Evolutionary conservation across 1,284 basidiomycete species (phyloP), one percentile per base, ranked within the genome.

Genomic region (Apiotrichum domesticum): DNA sequence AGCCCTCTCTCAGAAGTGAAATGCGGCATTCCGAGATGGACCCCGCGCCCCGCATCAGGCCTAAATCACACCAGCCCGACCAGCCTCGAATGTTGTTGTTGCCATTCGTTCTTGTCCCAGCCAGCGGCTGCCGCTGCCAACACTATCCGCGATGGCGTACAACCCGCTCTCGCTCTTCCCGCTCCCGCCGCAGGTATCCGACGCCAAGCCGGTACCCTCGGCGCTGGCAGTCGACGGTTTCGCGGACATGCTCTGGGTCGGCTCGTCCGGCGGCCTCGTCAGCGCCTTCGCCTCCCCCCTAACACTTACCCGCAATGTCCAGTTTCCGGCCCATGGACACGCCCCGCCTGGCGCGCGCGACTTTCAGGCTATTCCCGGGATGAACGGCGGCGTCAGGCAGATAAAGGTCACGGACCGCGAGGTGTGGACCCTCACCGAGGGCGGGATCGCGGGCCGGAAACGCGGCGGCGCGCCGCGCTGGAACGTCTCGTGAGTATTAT

Each of bases 161-260:
- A 71, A 71, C 51, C 74, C 74, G 5, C 63, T 76, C 7, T 73
- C 76, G 46, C 71, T 76, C 56, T 68, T 75, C 45, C 63, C 66
- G 13, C 66, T 75, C n/a, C 73, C 75, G 9, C 68, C 70, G 13
- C 63, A 61, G 43, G 62, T 67, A 3, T 55, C 63, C 44, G 72
- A 74, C 53, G 62, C 67, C 33, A 70, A 71, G 57, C 73, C 74
- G 1, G 58, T 68, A 35, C 68, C 76, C 0, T 86, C 87, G 21
- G 82, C 87, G 0, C 80, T 97, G 58, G 83, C 85, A 3, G 92
- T 98, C 71, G 94, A 98, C 77, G 87, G 90, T 6, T 86, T 88
- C 44, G 87, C 89, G 1, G 93, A 97, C 74, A 84, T 88, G 11
- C 79, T 98, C 40, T 96, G 93, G 92, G 81, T 87, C 48, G 94